Conservation (phyloP, 768 basidiomycete species). For the Chlorophyllum brunneum region DNA sequence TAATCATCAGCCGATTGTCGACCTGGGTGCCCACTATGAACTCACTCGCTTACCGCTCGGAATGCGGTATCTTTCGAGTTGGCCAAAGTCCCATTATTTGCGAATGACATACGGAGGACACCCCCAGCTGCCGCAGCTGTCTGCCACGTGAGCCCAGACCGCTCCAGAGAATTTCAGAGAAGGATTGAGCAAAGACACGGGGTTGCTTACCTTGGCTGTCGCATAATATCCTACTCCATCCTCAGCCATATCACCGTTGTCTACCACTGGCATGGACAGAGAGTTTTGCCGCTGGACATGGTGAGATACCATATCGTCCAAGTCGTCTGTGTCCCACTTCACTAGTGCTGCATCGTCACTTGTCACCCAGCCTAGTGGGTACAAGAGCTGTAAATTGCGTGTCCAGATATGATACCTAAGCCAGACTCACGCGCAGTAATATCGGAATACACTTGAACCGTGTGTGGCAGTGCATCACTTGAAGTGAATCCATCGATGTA, state of each 20-base stretch:
- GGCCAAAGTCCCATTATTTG: conserved; percentile 32
- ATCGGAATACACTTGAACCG: conserved; percentile 43
- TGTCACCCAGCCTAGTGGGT: conserved; percentile 29
- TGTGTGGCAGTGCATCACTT: conserved; percentile 32
- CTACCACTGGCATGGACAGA: conserved; percentile 29
- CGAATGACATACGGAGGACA: conserved; percentile 37
- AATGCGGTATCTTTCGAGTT: conserved; percentile 37
- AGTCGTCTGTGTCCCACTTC: conserved; percentile 39
- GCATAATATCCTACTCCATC: conserved; percentile 49
- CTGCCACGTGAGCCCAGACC: conserved; percentile 32
- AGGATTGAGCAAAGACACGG: neutral
- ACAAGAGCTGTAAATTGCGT: neutral
- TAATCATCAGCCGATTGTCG: neutral
- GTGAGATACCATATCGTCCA: conserved; percentile 34
- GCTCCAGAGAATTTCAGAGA: conserved; percentile 9
- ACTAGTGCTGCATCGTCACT: conserved; percentile 27
- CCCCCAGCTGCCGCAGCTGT: conserved; percentile 35
- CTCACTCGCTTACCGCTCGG: conserved; percentile 27
- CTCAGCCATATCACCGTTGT: conserved; percentile 42
- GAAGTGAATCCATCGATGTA: conserved; percentile 30
- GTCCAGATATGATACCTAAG: neutral
- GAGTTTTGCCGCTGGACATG: conserved; percentile 34
- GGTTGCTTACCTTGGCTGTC: conserved; percentile 25
- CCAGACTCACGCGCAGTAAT: conserved; percentile 30
- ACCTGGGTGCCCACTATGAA: neutral